Base-by-base conservation (phyloP, 345 rosid genomes). In the Rhodamnia argentea region DNA sequence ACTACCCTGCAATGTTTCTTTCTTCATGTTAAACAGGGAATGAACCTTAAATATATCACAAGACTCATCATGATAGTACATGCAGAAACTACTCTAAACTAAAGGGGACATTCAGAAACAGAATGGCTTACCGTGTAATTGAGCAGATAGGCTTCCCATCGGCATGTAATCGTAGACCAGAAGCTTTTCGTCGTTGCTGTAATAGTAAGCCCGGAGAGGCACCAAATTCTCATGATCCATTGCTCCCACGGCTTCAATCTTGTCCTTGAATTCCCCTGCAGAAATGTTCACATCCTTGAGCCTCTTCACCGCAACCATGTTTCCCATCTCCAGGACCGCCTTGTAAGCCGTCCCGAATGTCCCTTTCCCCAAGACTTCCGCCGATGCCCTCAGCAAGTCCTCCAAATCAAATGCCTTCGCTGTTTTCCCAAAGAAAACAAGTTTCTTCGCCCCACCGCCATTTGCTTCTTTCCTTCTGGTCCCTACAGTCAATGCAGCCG, bases 111-210 rank as follows among this genome's bases (percentile, higher is more conserved):
- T 40, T 55, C 74, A 58, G 60, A 2, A 58, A 32, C 50, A 51
- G 83, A 82, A 86, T 23, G 52, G 37, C 95, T 93, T 57, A 96
- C 99, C 99, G 58, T 96, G 99, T 82, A 96, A 87, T 59, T 96
- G 98, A 53, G 99, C 98, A 83, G 99, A 98, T 87, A 98, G 92
- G 93, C 99, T 98, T 89, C 99, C 99, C 98, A 93, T 96, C 53
- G 97, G 88, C 99, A 98, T 94, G 94, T 94, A 98, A 92, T 98
- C 98, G 89, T 92, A 91, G 53, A 96, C 99, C 87, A 98, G 96
- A 84, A 98, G 97, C 92, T 98, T 98, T 92, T 98, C 99, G 83
- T 98, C 99, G 57, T 92, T 92, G 84, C 98, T 97, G 84, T 90
- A 95, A 90, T 95, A 97, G 88, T 94, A 96, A 87, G 99, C 99